Base-by-base conservation (phyloP, 768 basidiomycete species). In the Fomitopsis pulvina region DNA sequence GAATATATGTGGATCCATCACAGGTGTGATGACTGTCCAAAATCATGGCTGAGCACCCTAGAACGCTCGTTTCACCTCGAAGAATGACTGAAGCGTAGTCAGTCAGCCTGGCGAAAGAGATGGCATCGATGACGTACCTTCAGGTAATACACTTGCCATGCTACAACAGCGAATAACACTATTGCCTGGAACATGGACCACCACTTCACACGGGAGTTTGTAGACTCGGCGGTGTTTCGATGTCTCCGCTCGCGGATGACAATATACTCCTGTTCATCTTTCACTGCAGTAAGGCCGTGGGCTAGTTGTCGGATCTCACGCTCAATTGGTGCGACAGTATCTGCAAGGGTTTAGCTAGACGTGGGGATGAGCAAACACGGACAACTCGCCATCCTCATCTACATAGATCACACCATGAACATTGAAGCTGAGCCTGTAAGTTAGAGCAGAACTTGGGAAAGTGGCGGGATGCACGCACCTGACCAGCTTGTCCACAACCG, bases 261-360 rank as follows among this genome's bases (percentile, higher is more conserved):
- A 55, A 99, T 93, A 68, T 99, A 99, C 68, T 98, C 96, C 65
- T 98, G 95, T 66, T 99, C 96, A 62, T 99, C 96, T 71, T 97
- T 97, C 57, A 99, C 93, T 9, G 88, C 71, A 49, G 86, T 78
- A 43, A 98, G 71, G 8, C 86, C 92, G 47, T 81, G 79, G 12
- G 90, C 82, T 24, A 99, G 71, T 26, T 78, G 71, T 21, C 96
- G 84, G 55, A 98, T 94, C 75, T 98, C 95, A 50, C 87, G 83
- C 66, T 99, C 96, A 45, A 99, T 91, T 6, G 96, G 96, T 9
- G 95, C 94, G 51, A 95, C 88, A 16, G 84, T 76, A 57, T 91
- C 90, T 78, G 65, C 57, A 63, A 38, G 20, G n/a, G 27, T 34
- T 50, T 42, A 28, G n/a, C n/a, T 18, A 8, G 9, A 32, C 34